Percentiles rank a stretch among this genome's conserved stretches.
Conservation (phyloP, 2,329 filamentous ascomycete species). For the Verticillium nubilum region DNA sequence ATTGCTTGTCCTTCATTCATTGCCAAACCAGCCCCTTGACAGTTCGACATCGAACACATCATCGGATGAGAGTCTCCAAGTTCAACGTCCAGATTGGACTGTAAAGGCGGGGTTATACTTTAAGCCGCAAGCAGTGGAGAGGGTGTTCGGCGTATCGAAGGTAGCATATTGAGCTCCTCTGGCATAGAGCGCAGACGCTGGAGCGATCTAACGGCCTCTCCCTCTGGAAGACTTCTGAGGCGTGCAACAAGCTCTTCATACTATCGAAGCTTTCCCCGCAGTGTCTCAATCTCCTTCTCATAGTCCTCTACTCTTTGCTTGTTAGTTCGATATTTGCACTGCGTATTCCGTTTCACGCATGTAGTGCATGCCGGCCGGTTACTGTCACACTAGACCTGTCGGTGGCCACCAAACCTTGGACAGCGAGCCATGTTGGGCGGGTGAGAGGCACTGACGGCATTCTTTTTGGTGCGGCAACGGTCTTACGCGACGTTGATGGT, state of each 20-base stretch:
- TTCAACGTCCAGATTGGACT: no score
- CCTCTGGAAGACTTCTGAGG: background rate
- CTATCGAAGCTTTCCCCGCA: background rate
- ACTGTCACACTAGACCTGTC: background rate
- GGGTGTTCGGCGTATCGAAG: no score
- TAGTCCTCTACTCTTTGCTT: background rate
- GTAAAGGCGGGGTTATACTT: no score
- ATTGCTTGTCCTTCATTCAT: no score
- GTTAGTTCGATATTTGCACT: background rate
- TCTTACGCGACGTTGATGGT: background rate
- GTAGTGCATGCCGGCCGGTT: background rate
- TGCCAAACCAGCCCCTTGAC: no score
- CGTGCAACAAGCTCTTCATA: background rate
- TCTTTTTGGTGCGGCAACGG: background rate
- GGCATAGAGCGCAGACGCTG: no score
- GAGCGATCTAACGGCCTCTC: no score
- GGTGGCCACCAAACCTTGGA: background rate
- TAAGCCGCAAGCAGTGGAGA: no score
- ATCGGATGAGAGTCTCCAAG: no score
- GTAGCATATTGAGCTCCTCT: no score
- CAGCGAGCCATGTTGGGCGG: background rate
- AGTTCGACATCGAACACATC: no score
- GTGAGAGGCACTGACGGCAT: background rate
- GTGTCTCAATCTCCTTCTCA: background rate
- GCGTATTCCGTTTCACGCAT: background rate